Evolutionary conservation across 345 rosid species (phyloP), one percentile per base, ranked within the genome.

Genomic region (Eucalyptus regnans): DNA sequence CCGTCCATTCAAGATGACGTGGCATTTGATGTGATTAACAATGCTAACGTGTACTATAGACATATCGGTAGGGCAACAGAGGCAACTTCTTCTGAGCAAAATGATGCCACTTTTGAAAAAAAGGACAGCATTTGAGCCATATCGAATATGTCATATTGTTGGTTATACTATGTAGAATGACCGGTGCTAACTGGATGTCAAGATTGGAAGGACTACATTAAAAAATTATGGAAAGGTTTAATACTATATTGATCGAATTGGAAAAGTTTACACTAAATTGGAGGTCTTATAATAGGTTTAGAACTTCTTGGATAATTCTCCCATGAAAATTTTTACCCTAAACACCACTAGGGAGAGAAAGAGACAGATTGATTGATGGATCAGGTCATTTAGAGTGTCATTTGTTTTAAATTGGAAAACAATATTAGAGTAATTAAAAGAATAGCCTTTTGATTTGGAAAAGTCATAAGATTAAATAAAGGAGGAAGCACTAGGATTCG

Each of bases 121-220:
- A 29, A 27, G 3, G 29, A 56, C 12, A 56, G 4, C 29, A 25
- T 37, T 76, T 20, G 46, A 76, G 14, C 27, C 83, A 1, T n/a
- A 3, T 76, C 0, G 0, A 12, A 37, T 11, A 2, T 2, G 4
- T 71, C 13, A 37, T 18, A 76, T 37, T 37, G 3, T 6, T 7
- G 14, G 7, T 37, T 8, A 7, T 37, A 43, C 4, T 16, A 33
- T 8, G 5, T 7, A n/a, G 9, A 8, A 64, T 68, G 12, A 6
- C 46, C 5, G 3, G 1, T 9, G 46, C 27, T 37, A 18, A 37
- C 0, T 10, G 12, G 27, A 71, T 10, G 8, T 41, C 23, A 37
- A 18, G 18, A 33, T 31, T n/a, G 20, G 76, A 64, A 29, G 7
- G 3, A 64, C 2, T 37, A 3, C 7, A 37, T 41, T 18, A 18